Evolutionary conservation across 208 protist genomes (phyloP), one percentile per base, ranked within the genome.

Genomic region (Herpetomonas samuelpessoai): DNA sequence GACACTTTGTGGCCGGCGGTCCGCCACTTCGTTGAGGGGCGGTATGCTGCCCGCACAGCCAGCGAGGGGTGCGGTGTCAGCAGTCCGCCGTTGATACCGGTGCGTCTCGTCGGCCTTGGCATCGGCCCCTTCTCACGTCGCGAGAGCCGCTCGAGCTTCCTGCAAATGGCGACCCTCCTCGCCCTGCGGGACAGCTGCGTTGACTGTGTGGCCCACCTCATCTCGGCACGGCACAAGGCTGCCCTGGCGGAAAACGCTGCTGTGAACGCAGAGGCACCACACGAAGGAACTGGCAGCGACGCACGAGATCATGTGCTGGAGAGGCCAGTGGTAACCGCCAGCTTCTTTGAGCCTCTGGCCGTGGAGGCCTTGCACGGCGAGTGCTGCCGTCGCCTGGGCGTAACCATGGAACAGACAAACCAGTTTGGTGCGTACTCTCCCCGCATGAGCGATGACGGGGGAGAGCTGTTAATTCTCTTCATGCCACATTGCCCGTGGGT

Each of bases 401-500:
- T 91, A 9, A n/a, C 10, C 28, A 59, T 83, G 28, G 79, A 84
- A 31, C 26, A n/a, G 48, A 24, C 66, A 2, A 88, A 88, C 53
- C n/a, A 24, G 10, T 65, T 74, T 19, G 79, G 74, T 18, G 71
- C 61, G 2, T 86, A 86, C 51, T 59, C 41, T 31, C 65, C 78
- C n/a, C n/a, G n/a, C n/a, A n/a, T n/a, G n/a, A n/a, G n/a, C 4
- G 29, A 2, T 9, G 54, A 41, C 16, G 2, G 27, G 10, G 16
- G 50, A 12, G 56, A 71, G 16, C 19, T 85, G 9, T 57, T 81
- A 19, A 62, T 86, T n/a, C 67, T 81, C 14, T 91, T 81, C 57
- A 74, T 84, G 48, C 83, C 79, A 3, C 79, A 85, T 65, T 77
- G 74, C 41, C 83, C 83, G 6, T 91, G 83, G 83, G 50, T 61